Conservation (phyloP, 257 asterid species). For the Leonotis leonurus region DNA sequence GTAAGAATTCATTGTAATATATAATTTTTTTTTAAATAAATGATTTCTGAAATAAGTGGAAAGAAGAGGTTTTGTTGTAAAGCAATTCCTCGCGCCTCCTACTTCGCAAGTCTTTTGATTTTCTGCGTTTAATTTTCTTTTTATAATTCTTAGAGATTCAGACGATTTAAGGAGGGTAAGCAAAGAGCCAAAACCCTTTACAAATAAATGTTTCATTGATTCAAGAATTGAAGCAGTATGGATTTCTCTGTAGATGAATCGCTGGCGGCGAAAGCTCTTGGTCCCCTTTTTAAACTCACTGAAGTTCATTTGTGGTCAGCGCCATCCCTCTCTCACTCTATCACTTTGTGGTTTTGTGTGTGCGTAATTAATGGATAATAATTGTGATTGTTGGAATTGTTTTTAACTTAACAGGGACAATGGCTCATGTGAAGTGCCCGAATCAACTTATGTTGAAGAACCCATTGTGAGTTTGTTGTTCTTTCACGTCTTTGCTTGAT, state of each 20-base stretch:
- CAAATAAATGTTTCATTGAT: not conserved
- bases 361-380: not conserved
- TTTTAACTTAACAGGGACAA: constrained; percentile 52
- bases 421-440: constrained; percentile 28
- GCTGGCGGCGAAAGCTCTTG: constrained; percentile 57
- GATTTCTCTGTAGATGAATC: constrained; percentile 30
- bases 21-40: too few relatives aligned
- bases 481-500: not conserved
- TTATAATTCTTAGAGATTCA: not conserved
- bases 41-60: too few relatives aligned
- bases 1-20: not conserved
- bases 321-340: not conserved
- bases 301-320: constrained; percentile 64
- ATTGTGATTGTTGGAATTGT: not conserved
- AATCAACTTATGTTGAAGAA: constrained; percentile 24
- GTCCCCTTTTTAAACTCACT: constrained; percentile 60
- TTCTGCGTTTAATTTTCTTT: not conserved
- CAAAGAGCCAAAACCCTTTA: constrained; percentile 11
- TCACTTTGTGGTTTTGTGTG: not conserved
- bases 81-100: too few relatives aligned
- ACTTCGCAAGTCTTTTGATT: too few relatives aligned
- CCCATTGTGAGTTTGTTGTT: constrained; percentile 30
- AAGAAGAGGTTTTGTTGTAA: too few relatives aligned
- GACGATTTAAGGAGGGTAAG: not conserved
- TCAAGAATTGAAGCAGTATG: constrained; percentile 26